phyloP scores from a whole-genome alignment of 108 stramenopile species.

The Skeletonema tropicum region DNA sequence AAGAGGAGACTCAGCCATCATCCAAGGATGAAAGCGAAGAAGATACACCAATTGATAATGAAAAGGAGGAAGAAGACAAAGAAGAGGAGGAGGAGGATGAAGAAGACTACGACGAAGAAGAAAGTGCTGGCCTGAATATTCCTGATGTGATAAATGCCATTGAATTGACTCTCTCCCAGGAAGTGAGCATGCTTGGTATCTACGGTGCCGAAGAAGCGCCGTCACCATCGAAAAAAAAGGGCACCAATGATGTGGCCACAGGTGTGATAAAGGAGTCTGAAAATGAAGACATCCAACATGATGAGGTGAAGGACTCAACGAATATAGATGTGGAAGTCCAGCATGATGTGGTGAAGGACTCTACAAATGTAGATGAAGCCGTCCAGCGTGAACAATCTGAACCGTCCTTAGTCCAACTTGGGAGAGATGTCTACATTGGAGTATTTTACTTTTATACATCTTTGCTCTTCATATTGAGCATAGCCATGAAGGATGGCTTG shows the following conservation, averaged over 20 bases:
- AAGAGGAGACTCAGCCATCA: neutral
- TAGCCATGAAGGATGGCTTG: neutral
- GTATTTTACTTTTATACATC: constrained; percentile 1
- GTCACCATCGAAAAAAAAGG: neutral
- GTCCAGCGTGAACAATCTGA: neutral
- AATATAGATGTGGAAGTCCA: too few species aligned
- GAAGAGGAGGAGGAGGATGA: neutral
- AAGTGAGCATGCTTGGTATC: neutral
- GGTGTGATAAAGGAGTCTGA: neutral
- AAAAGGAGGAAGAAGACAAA: neutral
- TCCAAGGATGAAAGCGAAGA: neutral
- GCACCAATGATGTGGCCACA: neutral
- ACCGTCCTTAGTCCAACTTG: neutral
- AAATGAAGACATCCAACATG: neutral
- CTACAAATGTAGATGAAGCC: too few species aligned
- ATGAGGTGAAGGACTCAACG: too few species aligned
- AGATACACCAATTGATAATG: neutral
- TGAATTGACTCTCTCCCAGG: neutral
- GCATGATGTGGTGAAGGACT: too few species aligned
- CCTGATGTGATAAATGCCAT: neutral
- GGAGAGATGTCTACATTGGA: neutral
- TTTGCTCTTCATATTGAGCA: constrained; percentile 1
- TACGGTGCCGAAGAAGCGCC: neutral
- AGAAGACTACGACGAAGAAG: neutral
- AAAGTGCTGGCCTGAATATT: neutral